Evolutionary conservation across 2,329 filamentous ascomycete genomes (phyloP).

Genomic region (Ceratocystis variospora): DNA sequence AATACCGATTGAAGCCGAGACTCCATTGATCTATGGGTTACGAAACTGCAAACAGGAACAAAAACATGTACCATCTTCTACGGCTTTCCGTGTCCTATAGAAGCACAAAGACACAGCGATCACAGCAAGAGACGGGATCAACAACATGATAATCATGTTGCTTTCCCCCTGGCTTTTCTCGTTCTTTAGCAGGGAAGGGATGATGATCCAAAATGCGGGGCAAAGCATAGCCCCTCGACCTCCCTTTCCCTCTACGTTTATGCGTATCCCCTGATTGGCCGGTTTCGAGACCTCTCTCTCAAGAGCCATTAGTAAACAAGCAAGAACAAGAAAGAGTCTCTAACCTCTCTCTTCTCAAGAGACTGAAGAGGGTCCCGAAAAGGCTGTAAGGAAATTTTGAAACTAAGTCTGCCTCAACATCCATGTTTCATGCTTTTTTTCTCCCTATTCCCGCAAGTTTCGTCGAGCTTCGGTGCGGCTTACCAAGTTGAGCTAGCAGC

Average conservation of each 20-base stretch:
- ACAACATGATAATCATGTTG: not conserved
- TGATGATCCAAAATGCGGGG: not conserved
- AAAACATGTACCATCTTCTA: too few relatives aligned
- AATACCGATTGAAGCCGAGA: not conserved
- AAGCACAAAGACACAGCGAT: not conserved
- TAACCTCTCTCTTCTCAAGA: not conserved
- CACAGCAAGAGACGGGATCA: not conserved
- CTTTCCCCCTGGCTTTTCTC: not conserved
- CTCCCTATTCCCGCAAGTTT: not conserved
- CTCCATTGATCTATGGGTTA: not conserved
- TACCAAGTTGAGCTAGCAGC: conserved; percentile 2
- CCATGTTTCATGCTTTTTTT: not conserved
- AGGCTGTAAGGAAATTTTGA: too few relatives aligned
- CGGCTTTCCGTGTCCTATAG: too few relatives aligned
- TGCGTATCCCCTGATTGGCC: not conserved
- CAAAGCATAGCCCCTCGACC: not conserved
- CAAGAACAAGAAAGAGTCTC: not conserved
- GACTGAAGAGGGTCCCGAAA: not conserved
- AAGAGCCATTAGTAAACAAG: not conserved
- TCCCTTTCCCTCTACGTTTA: not conserved
- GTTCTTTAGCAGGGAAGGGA: not conserved
- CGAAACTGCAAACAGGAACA: not conserved
- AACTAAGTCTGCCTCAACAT: not conserved
- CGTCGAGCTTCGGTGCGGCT: not conserved
- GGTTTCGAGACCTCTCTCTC: not conserved